Evolutionary conservation across 129 eudicot genomes (phyloP).

Genomic region (Helianthus tuberosus): DNA sequence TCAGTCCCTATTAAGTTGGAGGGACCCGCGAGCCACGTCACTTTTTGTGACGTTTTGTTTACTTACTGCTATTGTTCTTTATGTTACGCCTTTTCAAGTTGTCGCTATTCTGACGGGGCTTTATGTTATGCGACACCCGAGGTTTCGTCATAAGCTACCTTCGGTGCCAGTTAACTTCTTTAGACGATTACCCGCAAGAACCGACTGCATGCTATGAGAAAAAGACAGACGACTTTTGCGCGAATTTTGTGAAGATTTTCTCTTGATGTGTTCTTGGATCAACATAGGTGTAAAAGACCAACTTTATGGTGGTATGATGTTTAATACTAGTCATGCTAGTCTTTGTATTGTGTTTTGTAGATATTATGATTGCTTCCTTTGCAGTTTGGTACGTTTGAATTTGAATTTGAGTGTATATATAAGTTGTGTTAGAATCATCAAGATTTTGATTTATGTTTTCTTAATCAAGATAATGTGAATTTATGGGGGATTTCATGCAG

Average conservation of each 20-base stretch:
- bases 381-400: neutral
- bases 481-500: neutral
- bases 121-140: constrained; percentile 13
- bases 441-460: neutral
- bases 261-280: neutral
- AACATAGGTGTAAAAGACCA: neutral
- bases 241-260: neutral
- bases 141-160: constrained; percentile 11
- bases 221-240: neutral
- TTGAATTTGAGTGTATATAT: neutral
- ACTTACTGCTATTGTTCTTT: neutral
- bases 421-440: neutral
- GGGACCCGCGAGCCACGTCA: constrained; percentile 12
- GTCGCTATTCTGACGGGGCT: neutral
- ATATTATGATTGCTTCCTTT: neutral
- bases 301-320: neutral
- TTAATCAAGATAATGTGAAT: neutral
- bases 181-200: constrained; percentile 15
- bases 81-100: neutral
- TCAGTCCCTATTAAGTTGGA: constrained; percentile 5
- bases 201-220: constrained; percentile 15
- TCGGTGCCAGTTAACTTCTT: constrained; percentile 16
- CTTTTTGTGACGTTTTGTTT: neutral
- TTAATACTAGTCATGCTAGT: neutral
- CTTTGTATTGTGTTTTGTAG: neutral